A percentile compares a stretch with the other conserved stretches of the same genome.
Conservation (phyloP, 225 moss, liverwort and hornwort species). For the Physcomitrellopsis africana region DNA sequence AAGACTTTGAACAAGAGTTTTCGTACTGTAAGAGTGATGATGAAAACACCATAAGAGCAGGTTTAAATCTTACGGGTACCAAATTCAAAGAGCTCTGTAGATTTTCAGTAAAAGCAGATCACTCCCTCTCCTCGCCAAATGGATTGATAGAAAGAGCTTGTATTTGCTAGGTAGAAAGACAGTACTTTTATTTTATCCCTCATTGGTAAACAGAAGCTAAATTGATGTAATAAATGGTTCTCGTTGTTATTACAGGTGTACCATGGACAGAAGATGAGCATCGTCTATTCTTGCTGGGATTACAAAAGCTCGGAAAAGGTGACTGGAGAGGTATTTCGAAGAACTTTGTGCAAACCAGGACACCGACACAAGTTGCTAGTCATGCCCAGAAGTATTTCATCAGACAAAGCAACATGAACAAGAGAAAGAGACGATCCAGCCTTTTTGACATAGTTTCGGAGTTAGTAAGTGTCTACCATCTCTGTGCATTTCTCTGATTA, state of each 20-base stretch:
- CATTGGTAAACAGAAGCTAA: neutral
- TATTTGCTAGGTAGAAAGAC: too few species aligned
- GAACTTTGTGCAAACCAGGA: conserved; percentile 78
- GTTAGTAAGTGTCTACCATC: conserved; percentile 41
- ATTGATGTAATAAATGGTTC: too few species aligned
- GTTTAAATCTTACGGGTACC: too few species aligned
- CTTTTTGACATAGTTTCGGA: conserved; percentile 78
- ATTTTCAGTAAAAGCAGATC: too few species aligned
- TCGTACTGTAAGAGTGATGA: too few species aligned
- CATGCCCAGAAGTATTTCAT: conserved; percentile 91
- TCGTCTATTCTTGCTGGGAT: conserved; percentile 75
- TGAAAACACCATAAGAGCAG: too few species aligned
- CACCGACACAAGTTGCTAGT: conserved; percentile 86
- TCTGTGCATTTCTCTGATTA: neutral
- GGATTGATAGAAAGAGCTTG: too few species aligned
- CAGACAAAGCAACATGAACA: conserved; percentile 76
- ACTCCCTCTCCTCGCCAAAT: too few species aligned
- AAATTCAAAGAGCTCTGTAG: too few species aligned
- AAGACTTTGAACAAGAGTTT: too few species aligned
- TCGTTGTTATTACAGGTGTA: conserved; percentile 63
- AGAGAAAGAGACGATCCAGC: conserved; percentile 80
- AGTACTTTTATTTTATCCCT: neutral
- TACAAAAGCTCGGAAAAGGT: conserved; percentile 82
- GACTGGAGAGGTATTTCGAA: conserved; percentile 88
- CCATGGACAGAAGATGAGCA: conserved; percentile 99